Evolutionary conservation across 129 eudicot genomes (phyloP), one percentile per base, ranked within the genome.

Genomic region (Pulicaria dysenterica): DNA sequence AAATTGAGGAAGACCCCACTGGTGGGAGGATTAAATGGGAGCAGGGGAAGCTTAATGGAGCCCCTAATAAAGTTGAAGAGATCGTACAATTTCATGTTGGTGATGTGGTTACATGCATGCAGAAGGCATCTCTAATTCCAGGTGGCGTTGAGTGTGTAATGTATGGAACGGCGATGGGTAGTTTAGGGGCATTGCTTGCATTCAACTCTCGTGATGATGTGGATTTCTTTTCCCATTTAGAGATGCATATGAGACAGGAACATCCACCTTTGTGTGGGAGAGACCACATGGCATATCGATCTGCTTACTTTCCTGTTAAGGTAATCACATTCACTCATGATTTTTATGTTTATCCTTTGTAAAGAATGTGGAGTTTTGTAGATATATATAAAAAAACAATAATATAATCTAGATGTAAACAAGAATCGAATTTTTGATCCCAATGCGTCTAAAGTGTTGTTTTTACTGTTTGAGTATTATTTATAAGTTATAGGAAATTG

Each of bases 11-110:
- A 70, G 99, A 95, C 73, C 99, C 99, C 49, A 95, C 99, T 14
- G 99, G 99, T 44, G 99, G 99, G 53, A 95, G 88, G 80, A 91
- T 95, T 59, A 95, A 95, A 46, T 95, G 99, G 99, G 99, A 91
- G 77, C 97, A 95, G 83, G 97, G 99, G 39, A 95, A 86, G 82
- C 88, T 95, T 65, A 95, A 95, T 72, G 99, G 99, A 44, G 99
- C 99, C 8, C 97, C 97, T 3, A 91, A 95, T 81, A 95, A 95
- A 77, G 91, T 95, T 15, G 99, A 95, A 69, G 99, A 95, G 67
- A 95, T 95, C 45, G 97, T 95, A n/a, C 99, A 95, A 54, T 95
- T 95, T 67, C 99, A 95, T 43, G 94, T 95, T 24, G 99, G 97
- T 13, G 99, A 95, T 70, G 91, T 86, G 34, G 95, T 91, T 14